Percentiles rank a stretch among this genome's conserved stretches.
Conservation (phyloP, 2,329 filamentous ascomycete species). For the Microdochium nivale region DNA sequence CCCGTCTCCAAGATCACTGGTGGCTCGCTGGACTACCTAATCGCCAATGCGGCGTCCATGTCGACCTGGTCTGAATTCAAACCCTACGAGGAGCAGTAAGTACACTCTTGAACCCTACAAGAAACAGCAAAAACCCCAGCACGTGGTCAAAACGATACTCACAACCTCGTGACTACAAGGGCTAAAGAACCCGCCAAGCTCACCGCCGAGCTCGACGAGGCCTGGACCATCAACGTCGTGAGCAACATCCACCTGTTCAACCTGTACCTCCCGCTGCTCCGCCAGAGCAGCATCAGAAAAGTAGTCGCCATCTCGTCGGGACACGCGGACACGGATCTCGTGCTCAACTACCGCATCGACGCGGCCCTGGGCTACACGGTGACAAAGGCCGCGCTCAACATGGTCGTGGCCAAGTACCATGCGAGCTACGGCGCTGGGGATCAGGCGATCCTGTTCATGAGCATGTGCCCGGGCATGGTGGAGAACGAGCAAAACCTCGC, state of each 20-base stretch:
- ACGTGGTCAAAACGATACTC: too few relatives aligned
- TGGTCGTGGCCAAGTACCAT: conserved; percentile 42
- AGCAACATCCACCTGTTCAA: conserved; percentile 44
- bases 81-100: conserved; percentile 29
- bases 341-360: conserved; percentile 15
- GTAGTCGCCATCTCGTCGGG: conserved; percentile 41
- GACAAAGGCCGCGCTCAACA: conserved; percentile 29
- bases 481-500: conserved; percentile 14
- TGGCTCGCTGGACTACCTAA: conserved; percentile 38
- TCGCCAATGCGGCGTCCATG: conserved; percentile 38
- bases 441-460: conserved; percentile 43
- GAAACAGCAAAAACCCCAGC: neutral
- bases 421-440: conserved; percentile 33
- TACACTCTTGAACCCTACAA: neutral
- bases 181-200: conserved; percentile 15
- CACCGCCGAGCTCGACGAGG: conserved; percentile 20
- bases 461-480: conserved; percentile 42
- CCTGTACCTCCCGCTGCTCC: conserved; percentile 42
- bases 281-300: conserved; percentile 42
- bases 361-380: conserved; percentile 23
- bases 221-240: conserved; percentile 39
- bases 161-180: neutral
- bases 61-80: conserved; percentile 17
- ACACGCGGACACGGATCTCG: conserved; percentile 40
- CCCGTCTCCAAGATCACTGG: conserved; percentile 22